A percentile compares a stretch with the other conserved stretches of the same genome.
Conservation (phyloP, 306 rosid genomes). For the Pterocarpus macrocarpus region DNA sequence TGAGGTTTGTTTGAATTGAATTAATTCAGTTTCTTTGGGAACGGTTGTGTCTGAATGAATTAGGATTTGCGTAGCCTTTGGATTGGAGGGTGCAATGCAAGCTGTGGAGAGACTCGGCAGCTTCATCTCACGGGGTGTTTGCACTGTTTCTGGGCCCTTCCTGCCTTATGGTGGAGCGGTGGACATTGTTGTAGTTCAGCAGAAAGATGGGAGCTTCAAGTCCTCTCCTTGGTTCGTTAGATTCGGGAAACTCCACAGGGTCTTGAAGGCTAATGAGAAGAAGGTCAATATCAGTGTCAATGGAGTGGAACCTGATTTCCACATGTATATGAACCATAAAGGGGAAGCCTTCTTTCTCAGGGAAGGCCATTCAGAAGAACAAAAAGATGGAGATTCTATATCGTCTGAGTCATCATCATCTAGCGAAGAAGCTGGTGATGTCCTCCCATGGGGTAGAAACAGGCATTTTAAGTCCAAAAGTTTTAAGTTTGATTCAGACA, state of each 20-base stretch:
- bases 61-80: not conserved
- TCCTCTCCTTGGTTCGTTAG: slow-evolving; percentile 94
- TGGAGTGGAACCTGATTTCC: slow-evolving; percentile 75
- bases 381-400: slow-evolving; percentile 56
- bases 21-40: not conserved
- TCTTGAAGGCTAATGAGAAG: slow-evolving; percentile 74
- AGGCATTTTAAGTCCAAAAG: slow-evolving; percentile 58
- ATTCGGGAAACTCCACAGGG: slow-evolving; percentile 88
- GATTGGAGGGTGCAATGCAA: slow-evolving; percentile 52
- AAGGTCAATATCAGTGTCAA: slow-evolving; percentile 77
- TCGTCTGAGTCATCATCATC: slow-evolving; percentile 57
- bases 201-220: slow-evolving; percentile 87
- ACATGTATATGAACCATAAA: slow-evolving; percentile 78
- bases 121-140: slow-evolving; percentile 72
- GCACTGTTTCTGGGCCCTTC: slow-evolving; percentile 78
- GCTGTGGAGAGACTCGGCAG: slow-evolving; percentile 84
- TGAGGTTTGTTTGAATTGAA: not conserved
- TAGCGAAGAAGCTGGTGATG: slow-evolving; percentile 60
- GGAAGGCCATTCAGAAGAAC: slow-evolving; percentile 59
- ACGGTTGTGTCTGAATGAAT: not conserved
- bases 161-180: slow-evolving; percentile 96
- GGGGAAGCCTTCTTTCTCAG: slow-evolving; percentile 86
- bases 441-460: slow-evolving; percentile 42
- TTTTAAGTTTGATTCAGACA: slow-evolving; percentile 49
- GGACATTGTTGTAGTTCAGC: slow-evolving; percentile 89